Base-by-base conservation (phyloP, 2,329 filamentous ascomycete genomes). In the Tolypocladium guangdongense region DNA sequence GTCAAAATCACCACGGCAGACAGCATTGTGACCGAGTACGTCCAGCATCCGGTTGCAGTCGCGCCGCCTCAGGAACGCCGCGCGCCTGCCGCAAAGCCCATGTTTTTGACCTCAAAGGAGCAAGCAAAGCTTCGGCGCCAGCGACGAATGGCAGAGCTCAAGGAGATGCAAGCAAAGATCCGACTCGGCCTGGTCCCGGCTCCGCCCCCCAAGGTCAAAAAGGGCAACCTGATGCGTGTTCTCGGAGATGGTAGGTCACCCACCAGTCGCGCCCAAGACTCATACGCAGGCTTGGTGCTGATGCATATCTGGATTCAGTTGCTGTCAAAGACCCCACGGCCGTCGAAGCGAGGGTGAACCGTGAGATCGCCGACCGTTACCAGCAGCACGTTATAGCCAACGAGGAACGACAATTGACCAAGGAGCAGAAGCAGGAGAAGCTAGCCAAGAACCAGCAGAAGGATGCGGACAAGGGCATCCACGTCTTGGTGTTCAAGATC, bases 151-250 rank as follows among this genome's bases (percentile, higher is more conserved):
- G 91, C 88, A 41, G 90, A 96, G 58, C 76, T 95, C 58, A 97
- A 97, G 68, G 95, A 99, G 70, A 86, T 91, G 65, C 93, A 99
- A 71, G 91, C 92, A 38, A 97, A 99, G 74, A 93, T 97, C 57
- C 82, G 92, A 55, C 76, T 99, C 12, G 93, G 93, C 22, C 78
- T 99, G 16, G 86, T 92, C 56, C 90, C 91, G 3, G 89, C 92
- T 22, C 90, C 91, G 32, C 87, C 91, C 30, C 92, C 93, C 12
- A 99, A 97, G 71, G 90, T 99, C 61, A 97, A 96, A 73, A 95
- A 95, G 70, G 88, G 87, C 54, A 99, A 99, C 68, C 81, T 99
- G 66, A 99, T 99, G 93, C 86, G 91, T 54, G 93, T 99, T 33
- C 78, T 96, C 53, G 93, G 93, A 57, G 90, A 96, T 60, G 69